These are phyloP conservation scores for Oldenlandia corymbosa DNA, from an alignment of 257 asterid genomes.

Conservation along the genomic window DNA sequence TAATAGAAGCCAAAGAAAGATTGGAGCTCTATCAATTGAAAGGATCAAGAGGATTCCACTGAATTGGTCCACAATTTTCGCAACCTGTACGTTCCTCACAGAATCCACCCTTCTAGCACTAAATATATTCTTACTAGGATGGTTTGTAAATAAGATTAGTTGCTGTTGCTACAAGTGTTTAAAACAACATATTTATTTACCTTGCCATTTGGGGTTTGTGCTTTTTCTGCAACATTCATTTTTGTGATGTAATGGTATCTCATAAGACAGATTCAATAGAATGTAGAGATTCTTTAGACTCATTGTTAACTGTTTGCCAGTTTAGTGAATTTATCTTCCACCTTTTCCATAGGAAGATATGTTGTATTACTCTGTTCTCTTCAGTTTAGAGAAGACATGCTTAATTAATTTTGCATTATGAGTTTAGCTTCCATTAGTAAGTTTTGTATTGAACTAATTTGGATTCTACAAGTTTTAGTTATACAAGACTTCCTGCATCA, in stretches of 20 bases:
- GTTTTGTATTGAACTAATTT: too few relatives aligned
- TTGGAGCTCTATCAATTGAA: conserved; percentile 39
- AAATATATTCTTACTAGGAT: conserved; percentile 1
- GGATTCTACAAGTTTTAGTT: too few relatives aligned
- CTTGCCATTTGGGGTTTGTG: background rate
- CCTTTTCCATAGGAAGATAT: too few relatives aligned
- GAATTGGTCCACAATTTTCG: background rate
- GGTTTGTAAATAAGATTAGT: conserved; percentile 16
- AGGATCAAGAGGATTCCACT: conserved; percentile 31
- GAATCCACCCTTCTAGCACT: background rate
- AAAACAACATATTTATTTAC: background rate
- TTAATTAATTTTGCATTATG: too few relatives aligned
- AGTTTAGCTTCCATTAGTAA: too few relatives aligned
- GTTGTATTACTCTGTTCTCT: too few relatives aligned
- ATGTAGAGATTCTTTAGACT: conserved; percentile 1
- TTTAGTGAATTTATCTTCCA: conserved; percentile 1
- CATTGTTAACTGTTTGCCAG: conserved; percentile 6
- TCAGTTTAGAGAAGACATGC: too few relatives aligned
- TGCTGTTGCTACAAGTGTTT: conserved; percentile 2
- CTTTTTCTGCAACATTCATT: conserved; percentile 1
- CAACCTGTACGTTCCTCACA: conserved; percentile 6
- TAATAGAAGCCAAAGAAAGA: conserved; percentile 28
- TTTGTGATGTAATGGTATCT: background rate
- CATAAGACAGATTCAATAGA: background rate
- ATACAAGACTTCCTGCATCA: too few relatives aligned